A percentile compares a stretch with the other conserved stretches of the same genome.
Evolutionary conservation across 306 rosid species (phyloP).

Genomic region (Rosa persica): DNA sequence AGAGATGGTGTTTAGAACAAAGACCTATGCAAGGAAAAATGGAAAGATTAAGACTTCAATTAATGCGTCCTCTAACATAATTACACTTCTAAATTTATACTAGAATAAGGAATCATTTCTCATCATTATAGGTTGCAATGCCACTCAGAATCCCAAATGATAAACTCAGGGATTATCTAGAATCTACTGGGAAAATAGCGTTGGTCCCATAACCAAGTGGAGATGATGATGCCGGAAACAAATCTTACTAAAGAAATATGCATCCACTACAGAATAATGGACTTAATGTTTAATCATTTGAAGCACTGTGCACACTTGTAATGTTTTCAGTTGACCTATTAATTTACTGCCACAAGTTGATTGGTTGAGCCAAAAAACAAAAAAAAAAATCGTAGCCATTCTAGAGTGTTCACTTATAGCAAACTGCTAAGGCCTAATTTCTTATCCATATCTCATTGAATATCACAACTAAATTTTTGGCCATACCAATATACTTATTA

Average conservation of each 20-base stretch:
- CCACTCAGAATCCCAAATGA: background rate
- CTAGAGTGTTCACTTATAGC: background rate
- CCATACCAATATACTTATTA: background rate
- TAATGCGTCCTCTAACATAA: background rate
- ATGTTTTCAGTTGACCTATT: background rate
- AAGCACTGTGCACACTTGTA: background rate
- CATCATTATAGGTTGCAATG: background rate
- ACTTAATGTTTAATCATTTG: background rate
- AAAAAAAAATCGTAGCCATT: background rate
- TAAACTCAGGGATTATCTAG: background rate
- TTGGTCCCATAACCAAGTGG: background rate
- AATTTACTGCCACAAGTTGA: background rate
- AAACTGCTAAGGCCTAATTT: background rate
- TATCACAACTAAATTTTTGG: background rate
- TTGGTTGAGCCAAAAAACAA: background rate
- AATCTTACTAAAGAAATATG: background rate
- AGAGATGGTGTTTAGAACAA: conserved; percentile 13
- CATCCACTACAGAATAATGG: background rate
- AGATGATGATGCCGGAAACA: background rate
- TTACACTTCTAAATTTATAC: background rate
- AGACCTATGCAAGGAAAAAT: background rate
- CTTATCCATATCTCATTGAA: background rate
- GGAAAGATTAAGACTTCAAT: background rate
- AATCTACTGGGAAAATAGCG: background rate
- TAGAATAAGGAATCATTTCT: background rate